phyloP scores from a whole-genome alignment of 2,329 filamentous ascomycete species.

The Trichoderma koningiopsis region DNA sequence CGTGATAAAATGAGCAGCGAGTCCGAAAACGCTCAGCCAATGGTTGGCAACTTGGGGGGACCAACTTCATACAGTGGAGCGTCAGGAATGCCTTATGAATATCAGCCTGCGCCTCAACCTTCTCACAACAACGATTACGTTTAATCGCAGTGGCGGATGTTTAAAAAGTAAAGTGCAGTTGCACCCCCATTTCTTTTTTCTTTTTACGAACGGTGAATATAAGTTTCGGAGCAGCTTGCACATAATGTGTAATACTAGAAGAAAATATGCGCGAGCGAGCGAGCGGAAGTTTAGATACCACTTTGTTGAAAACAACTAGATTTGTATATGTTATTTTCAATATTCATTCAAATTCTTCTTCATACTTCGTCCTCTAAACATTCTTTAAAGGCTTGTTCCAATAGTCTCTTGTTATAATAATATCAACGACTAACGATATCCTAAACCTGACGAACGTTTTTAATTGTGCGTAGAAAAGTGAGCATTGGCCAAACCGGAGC shows the following conservation, averaged over 20 bases:
- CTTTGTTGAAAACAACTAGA: neutral
- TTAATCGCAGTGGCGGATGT: neutral
- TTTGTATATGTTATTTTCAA: neutral
- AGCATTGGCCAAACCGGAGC: neutral
- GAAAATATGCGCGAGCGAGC: conserved; percentile 3
- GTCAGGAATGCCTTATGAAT: neutral
- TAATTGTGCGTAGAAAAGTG: too few relatives aligned
- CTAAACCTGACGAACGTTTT: too few relatives aligned
- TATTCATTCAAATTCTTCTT: neutral
- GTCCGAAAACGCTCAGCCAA: conserved; percentile 11
- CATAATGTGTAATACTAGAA: neutral
- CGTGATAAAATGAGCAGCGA: neutral
- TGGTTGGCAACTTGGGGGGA: neutral
- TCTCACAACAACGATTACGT: neutral
- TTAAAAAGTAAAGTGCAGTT: too few relatives aligned
- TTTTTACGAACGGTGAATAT: neutral
- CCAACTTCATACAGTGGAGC: neutral
- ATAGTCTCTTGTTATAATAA: too few relatives aligned
- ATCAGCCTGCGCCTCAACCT: conserved; percentile 5
- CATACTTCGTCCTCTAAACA: too few relatives aligned
- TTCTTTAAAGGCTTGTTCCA: too few relatives aligned
- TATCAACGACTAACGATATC: too few relatives aligned
- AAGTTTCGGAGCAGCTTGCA: neutral
- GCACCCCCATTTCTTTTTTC: neutral
- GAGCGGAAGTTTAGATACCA: neutral